These are phyloP conservation scores for Cystobasidium pallidum DNA, from an alignment of 1,284 basidiomycete species.

Conservation along the genomic window DNA sequence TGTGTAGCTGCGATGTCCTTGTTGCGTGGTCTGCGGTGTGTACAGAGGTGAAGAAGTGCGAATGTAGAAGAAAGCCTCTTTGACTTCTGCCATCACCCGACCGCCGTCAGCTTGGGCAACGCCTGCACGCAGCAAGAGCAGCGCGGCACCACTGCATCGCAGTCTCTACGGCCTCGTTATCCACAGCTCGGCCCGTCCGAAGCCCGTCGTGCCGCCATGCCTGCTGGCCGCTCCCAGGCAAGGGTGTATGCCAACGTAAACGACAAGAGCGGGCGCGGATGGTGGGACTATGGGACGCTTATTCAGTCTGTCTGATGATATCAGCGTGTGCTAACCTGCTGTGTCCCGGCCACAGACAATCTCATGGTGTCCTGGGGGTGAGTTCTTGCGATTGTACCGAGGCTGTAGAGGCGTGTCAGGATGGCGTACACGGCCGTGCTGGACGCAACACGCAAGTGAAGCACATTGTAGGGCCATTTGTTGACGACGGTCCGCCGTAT, in stretches of 20 bases:
- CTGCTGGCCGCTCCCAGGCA: slow-evolving; percentile 53
- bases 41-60: not conserved
- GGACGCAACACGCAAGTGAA: not conserved
- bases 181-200: not conserved
- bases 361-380: slow-evolving; percentile 88
- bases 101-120: not conserved
- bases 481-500: not conserved
- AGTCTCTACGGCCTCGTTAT: not conserved
- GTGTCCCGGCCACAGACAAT: slow-evolving; percentile 65
- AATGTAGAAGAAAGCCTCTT: not conserved
- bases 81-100: not conserved
- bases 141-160: not conserved
- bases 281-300: slow-evolving; percentile 66
- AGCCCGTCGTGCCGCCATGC: not conserved
- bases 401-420: slow-evolving; percentile 12
- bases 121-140: not conserved
- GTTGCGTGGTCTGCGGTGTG: too few species aligned
- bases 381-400: not conserved
- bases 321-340: slow-evolving; percentile 28
- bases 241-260: slow-evolving; percentile 65
- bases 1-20: not conserved
- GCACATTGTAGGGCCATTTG: not conserved
- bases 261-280: slow-evolving; percentile 63
- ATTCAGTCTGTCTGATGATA: not conserved
- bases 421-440: not conserved